Conservation (phyloP, 2,329 filamentous ascomycete species). For the Cyanodermella asteris region DNA sequence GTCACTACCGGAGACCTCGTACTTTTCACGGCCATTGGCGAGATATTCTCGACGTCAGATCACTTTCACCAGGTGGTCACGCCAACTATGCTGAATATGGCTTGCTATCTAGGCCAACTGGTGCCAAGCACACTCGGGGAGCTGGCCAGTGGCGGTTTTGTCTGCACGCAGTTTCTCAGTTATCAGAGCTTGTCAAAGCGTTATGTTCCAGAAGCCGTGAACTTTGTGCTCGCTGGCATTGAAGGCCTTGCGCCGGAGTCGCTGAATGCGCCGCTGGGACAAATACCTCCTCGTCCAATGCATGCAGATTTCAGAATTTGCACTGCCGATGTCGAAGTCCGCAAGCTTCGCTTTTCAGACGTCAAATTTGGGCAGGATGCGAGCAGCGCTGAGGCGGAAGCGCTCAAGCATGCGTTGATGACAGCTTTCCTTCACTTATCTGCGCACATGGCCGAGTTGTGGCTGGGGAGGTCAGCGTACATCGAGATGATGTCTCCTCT, state of each 20-base stretch:
- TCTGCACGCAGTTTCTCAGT: constrained; percentile 57
- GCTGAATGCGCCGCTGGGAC: constrained; percentile 24
- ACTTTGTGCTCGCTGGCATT: constrained; percentile 58
- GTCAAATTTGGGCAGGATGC: constrained; percentile 17
- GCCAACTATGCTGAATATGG: constrained; percentile 68
- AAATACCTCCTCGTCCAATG: constrained; percentile 40
- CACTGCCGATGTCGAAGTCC: constrained; percentile 17
- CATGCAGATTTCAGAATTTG: constrained; percentile 28
- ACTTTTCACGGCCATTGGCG: constrained; percentile 61
- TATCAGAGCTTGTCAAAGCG: constrained; percentile 70
- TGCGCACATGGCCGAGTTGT: constrained; percentile 46
- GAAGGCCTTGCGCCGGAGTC: constrained; percentile 40
- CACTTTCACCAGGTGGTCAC: constrained; percentile 93
- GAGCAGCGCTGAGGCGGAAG: constrained; percentile 14
- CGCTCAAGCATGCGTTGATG: constrained; percentile 37
- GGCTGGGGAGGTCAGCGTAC: constrained; percentile 53
- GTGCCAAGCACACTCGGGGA: constrained; percentile 43
- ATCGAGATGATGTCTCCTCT: constrained; percentile 54
- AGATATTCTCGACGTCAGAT: constrained; percentile 84
- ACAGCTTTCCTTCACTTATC: constrained; percentile 43
- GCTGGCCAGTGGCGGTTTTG: constrained; percentile 51
- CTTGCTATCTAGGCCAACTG: constrained; percentile 61
- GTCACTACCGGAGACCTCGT: constrained; percentile 49
- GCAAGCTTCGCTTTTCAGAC: constrained; percentile 39
- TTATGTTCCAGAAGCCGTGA: constrained; percentile 73